Conservation (phyloP, 768 basidiomycete genomes). For the Cystobasidium onofrii region DNA sequence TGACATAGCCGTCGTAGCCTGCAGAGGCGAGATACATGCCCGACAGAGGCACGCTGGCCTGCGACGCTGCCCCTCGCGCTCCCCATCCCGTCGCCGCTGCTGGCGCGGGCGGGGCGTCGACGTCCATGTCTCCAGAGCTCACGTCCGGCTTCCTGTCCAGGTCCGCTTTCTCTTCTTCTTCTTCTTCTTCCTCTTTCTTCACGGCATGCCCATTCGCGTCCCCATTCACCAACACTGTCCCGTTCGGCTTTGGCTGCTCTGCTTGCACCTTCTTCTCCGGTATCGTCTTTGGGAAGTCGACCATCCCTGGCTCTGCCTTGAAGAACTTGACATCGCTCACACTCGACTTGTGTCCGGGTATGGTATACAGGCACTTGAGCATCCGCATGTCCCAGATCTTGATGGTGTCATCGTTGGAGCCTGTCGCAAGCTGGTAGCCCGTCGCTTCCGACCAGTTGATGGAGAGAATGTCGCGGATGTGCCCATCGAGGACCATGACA, state of each 20-base stretch:
- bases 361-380: slow-evolving; percentile 83
- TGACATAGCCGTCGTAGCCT: slow-evolving; percentile 90
- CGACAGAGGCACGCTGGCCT: slow-evolving; percentile 66
- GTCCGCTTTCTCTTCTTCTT: background rate
- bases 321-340: slow-evolving; percentile 95
- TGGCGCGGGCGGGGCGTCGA: background rate
- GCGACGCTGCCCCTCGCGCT: background rate
- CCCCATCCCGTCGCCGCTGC: background rate
- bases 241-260: slow-evolving; percentile 48
- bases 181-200: slow-evolving; percentile 42
- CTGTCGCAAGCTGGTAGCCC: slow-evolving; percentile 95
- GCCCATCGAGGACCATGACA: slow-evolving; percentile 95
- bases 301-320: slow-evolving; percentile 46
- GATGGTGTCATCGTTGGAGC: slow-evolving; percentile 92
- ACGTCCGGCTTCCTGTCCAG: slow-evolving; percentile 36
- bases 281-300: slow-evolving; percentile 21
- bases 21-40: slow-evolving; percentile 87
- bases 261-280: slow-evolving; percentile 49
- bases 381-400: slow-evolving; percentile 98
- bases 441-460: slow-evolving; percentile 73
- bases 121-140: background rate
- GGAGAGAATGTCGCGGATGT: slow-evolving; percentile 81
- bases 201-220: slow-evolving; percentile 12
- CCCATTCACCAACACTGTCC: background rate
- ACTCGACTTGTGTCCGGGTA: slow-evolving; percentile 90